Conservation (phyloP, 2,329 filamentous ascomycete species). For the Aspergillus sp. region DNA sequence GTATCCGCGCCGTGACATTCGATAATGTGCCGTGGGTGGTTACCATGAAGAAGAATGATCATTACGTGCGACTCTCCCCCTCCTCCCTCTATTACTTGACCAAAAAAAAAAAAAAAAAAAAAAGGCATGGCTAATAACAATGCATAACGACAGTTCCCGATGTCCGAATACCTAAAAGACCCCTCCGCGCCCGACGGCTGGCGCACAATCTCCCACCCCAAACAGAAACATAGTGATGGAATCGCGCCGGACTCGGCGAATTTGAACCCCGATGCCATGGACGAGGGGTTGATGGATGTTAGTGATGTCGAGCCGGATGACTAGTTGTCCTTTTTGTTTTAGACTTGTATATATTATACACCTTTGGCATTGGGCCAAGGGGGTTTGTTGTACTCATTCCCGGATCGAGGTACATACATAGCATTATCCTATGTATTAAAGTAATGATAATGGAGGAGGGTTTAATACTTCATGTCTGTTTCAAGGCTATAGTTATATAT, state of each 20-base stretch:
- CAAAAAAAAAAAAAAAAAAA: neutral
- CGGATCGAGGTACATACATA: no score
- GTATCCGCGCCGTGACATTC: conserved; percentile 93
- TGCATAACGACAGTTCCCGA: conserved; percentile 45
- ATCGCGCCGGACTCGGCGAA: conserved; percentile 32
- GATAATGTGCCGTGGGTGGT: conserved; percentile 99
- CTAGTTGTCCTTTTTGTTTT: neutral
- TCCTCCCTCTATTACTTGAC: neutral
- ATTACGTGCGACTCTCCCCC: conserved; percentile 53
- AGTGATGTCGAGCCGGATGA: conserved; percentile 33
- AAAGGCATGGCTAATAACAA: conserved; percentile 4
- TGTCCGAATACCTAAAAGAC: conserved; percentile 58
- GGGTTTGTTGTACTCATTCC: no score
- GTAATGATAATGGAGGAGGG: no score
- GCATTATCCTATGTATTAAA: no score
- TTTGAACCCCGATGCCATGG: conserved; percentile 41
- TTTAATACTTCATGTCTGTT: no score
- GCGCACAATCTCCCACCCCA: conserved; percentile 50
- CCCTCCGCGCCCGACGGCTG: conserved; percentile 45
- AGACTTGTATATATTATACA: no score
- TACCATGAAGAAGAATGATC: conserved; percentile 99
- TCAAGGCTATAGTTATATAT: no score
- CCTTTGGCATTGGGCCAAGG: no score
- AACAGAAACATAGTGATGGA: conserved; percentile 30
- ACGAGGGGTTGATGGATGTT: conserved; percentile 31